These are phyloP conservation scores for Coemansia sp. DNA, from an alignment of 192 early-diverging fungal species.

Conservation along the genomic window DNA sequence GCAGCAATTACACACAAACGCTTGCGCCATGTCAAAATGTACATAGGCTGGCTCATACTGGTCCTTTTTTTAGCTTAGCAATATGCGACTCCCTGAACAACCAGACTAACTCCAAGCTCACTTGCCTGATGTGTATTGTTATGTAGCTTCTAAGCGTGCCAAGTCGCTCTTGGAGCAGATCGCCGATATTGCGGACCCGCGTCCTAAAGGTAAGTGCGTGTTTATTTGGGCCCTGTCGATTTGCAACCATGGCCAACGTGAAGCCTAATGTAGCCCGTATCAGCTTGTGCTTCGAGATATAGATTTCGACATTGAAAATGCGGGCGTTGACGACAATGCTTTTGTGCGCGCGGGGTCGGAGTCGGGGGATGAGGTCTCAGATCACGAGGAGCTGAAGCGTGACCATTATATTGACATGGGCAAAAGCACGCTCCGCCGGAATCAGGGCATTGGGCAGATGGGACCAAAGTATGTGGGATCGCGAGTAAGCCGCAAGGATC, in stretches of 20 bases:
- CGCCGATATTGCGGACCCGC: slow-evolving; percentile 49
- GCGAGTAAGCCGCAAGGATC: slow-evolving; percentile 62
- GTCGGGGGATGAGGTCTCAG: slow-evolving; percentile 50
- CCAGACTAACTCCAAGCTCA: not conserved
- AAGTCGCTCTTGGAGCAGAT: slow-evolving; percentile 52
- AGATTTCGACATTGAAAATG: slow-evolving; percentile 74
- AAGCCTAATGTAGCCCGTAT: not conserved
- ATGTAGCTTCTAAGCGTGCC: slow-evolving; percentile 28
- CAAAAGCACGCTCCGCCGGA: slow-evolving; percentile 63
- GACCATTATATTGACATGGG: slow-evolving; percentile 72
- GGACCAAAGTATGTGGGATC: slow-evolving; percentile 74
- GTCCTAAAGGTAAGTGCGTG: slow-evolving; percentile 37
- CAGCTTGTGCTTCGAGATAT: not conserved
- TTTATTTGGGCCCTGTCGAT: not conserved
- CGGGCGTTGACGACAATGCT: slow-evolving; percentile 52
- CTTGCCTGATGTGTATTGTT: not conserved
- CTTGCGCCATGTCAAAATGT: slow-evolving; percentile 15
- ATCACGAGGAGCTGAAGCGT: slow-evolving; percentile 55
- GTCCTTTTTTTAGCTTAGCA: not conserved
- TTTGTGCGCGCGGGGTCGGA: slow-evolving; percentile 45
- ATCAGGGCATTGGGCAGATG: slow-evolving; percentile 61
- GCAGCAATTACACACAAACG: not conserved
- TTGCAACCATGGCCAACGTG: not conserved
- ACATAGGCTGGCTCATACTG: not conserved
- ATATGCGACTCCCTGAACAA: not conserved